Base-by-base conservation (phyloP, 2,329 filamentous ascomycete species). In the Mycocentrospora acerina region DNA sequence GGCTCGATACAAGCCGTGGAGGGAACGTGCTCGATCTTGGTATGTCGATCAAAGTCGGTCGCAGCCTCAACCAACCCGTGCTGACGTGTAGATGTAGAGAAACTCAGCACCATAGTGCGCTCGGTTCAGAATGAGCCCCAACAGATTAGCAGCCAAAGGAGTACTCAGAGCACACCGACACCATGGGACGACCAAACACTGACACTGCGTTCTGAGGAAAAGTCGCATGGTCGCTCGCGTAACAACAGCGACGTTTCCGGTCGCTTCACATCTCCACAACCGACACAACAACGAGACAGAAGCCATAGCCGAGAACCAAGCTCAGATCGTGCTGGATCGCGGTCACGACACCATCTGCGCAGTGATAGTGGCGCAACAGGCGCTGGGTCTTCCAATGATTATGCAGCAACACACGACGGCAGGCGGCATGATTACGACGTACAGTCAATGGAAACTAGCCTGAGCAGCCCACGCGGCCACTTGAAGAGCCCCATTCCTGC, bases 381-480 rank as follows among this genome's bases (percentile, higher is more conserved):
- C 12, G 74, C 80, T 17, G 74, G 82, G 8, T 93, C 89, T 1
- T 90, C 88, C 2, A 82, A 78, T 15, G 89, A 90, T 30, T 95
- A 94, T 60, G 79, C 83, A 17, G 87, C 91, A 47, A 84, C 84
- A 3, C 82, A 82, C 12, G 82, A 88, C 57, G 80, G 80, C 25
- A 81, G 90, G 55, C 85, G 86, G 38, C 90, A 96, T 61, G 91
- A 97, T 63, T 97, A 95, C 60, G 93, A 97, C 61, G 81, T 95
- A 12, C 91, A 97, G 66, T 90, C 90, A 3, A 95, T 96, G 88
- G 91, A 96, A 67, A 88, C 88, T 0, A 86, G 83, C 24, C 76
- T 94, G 13, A 80, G 81, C 48, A 90, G 83, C 67, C 86, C 89
- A 5, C 83, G 86, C 25, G 71, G 73, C 35, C 64, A 85, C 14